Evolutionary conservation across 371 early-diverging fungal genomes (phyloP).

Genomic region (Quaeritorhiza haematococci): DNA sequence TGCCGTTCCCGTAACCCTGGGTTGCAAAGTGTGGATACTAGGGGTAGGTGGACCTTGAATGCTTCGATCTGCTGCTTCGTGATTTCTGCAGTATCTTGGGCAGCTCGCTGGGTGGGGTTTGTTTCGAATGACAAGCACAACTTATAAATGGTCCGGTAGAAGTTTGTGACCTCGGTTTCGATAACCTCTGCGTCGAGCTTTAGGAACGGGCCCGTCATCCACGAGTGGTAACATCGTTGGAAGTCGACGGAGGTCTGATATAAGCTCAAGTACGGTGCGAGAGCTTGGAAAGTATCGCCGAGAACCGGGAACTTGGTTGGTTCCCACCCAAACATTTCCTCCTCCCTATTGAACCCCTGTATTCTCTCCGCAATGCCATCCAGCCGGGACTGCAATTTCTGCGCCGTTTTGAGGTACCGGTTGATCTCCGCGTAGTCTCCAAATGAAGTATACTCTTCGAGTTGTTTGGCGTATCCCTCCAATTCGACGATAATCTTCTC

Average conservation of each 20-base stretch:
- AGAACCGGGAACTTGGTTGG: constrained; percentile 37
- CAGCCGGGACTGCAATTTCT: constrained; percentile 42
- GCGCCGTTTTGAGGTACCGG: constrained; percentile 47
- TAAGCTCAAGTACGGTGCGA: constrained; percentile 40
- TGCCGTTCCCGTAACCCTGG: constrained; percentile 50
- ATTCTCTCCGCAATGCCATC: constrained; percentile 41
- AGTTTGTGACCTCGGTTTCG: constrained; percentile 44
- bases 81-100: constrained; percentile 41
- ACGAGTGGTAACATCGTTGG: constrained; percentile 44
- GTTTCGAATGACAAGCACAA: constrained; percentile 28
- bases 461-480: constrained; percentile 45
- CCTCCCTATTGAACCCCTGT: constrained; percentile 38
- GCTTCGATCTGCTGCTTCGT: constrained; percentile 49
- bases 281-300: constrained; percentile 22
- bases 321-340: constrained; percentile 48
- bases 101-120: constrained; percentile 37
- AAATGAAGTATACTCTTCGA: constrained; percentile 44
- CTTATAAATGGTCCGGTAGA: constrained; percentile 49
- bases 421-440: constrained; percentile 48
- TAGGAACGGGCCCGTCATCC: constrained; percentile 51
- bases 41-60: constrained; percentile 50
- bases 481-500: constrained; percentile 41
- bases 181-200: constrained; percentile 48
- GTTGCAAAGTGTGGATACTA: constrained; percentile 45
- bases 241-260: constrained; percentile 52